These are phyloP conservation scores for Trichophyton verrucosum DNA, from an alignment of 2,329 filamentous ascomycete genomes.

Conservation along the genomic window DNA sequence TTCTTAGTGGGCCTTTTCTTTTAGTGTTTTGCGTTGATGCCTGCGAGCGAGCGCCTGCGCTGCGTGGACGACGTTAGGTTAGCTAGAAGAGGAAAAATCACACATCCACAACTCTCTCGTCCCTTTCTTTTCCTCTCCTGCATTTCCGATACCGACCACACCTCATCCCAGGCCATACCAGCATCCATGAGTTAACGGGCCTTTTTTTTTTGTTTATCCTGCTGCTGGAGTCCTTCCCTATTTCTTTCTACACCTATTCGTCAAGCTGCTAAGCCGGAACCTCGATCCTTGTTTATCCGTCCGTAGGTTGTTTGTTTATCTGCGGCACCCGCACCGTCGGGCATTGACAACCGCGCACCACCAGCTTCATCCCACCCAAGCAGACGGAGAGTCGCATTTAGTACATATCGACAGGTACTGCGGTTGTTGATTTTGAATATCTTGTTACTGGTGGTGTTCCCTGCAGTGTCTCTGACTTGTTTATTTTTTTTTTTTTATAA, in stretches of 20 bases:
- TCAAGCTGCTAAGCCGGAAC: background rate
- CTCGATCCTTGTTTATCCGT: background rate
- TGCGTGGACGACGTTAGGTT: background rate
- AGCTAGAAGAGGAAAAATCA: background rate
- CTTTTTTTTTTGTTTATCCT: background rate
- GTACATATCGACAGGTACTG: background rate
- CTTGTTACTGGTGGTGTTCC: background rate
- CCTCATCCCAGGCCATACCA: background rate
- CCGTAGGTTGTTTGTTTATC: background rate
- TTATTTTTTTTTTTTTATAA: background rate
- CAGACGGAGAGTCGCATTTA: background rate
- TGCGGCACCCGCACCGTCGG: background rate
- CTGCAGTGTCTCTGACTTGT: background rate
- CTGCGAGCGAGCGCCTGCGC: background rate
- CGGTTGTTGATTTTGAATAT: background rate
- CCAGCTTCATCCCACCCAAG: background rate
- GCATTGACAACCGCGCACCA: background rate
- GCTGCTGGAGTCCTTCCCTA: too few species aligned
- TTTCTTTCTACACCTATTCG: background rate
- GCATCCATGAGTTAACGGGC: background rate
- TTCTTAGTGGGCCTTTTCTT: too few species aligned
- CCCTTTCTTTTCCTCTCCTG: background rate
- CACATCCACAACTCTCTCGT: background rate
- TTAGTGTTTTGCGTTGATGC: background rate
- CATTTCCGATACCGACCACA: background rate